These are phyloP conservation scores for Lepidium africanum DNA, from an alignment of 345 rosid species.

Conservation along the genomic window DNA sequence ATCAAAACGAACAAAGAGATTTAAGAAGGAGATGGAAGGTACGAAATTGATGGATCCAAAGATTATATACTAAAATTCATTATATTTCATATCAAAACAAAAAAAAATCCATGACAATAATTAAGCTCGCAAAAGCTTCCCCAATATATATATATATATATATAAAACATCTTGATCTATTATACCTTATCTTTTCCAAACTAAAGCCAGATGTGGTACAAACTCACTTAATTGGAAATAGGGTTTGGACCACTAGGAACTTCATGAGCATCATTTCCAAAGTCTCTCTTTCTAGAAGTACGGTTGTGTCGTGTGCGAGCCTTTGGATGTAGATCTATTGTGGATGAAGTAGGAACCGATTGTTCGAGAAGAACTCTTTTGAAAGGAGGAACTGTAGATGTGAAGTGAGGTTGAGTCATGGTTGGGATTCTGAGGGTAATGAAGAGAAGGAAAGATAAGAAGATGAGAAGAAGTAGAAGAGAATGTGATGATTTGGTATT, in stretches of 20 bases:
- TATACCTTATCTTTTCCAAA: conserved; percentile 7
- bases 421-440: conserved; percentile 27
- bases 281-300: conserved; percentile 28
- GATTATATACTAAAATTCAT: conserved; percentile 23
- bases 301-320: conserved; percentile 12
- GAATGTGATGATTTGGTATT: conserved; percentile 30
- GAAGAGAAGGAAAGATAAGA: conserved; percentile 36
- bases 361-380: conserved; percentile 49
- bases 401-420: conserved; percentile 17
- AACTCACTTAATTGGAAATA: conserved; percentile 62
- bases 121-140: not conserved
- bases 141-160: conserved; percentile 12
- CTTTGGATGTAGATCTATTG: conserved; percentile 37
- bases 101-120: conserved; percentile 8
- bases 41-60: conserved; percentile 15
- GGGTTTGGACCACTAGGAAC: conserved; percentile 97
- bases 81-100: not conserved
- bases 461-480: conserved; percentile 21
- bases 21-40: not conserved
- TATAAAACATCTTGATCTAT: conserved; percentile 16
- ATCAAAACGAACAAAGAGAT: conserved; percentile 8
- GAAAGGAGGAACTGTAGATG: conserved; percentile 11
- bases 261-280: conserved; percentile 59
- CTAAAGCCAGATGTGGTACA: not conserved
- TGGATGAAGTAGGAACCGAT: conserved; percentile 29